These are phyloP conservation scores for Taphrina deformans DNA, from an alignment of 1,139 yeast genomes.

Conservation along the genomic window DNA sequence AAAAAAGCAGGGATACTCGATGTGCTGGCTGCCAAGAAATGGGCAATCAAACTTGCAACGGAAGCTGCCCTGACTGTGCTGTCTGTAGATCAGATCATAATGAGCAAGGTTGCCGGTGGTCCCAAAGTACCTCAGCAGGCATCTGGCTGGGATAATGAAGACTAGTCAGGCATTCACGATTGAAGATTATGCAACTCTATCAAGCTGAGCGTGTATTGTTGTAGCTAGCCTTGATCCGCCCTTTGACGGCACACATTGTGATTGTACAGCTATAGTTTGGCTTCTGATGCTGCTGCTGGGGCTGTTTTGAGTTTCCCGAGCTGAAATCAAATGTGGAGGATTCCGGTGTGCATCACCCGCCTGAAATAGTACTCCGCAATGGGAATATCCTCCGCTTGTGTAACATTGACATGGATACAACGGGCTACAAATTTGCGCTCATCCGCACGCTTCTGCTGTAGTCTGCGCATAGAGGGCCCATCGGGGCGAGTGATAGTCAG, in stretches of 20 bases:
- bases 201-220: neutral
- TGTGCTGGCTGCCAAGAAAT: slow-evolving; percentile 72
- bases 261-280: neutral
- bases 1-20: slow-evolving; percentile 71
- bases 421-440: too few species aligned
- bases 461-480: too few species aligned
- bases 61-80: slow-evolving; percentile 92
- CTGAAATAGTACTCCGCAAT: neutral
- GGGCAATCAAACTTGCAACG: slow-evolving; percentile 90
- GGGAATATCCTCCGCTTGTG: neutral
- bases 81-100: slow-evolving; percentile 85
- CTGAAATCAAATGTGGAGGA: too few species aligned
- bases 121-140: slow-evolving; percentile 38
- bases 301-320: too few species aligned
- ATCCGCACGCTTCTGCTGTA: too few species aligned
- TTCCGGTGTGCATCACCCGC: neutral
- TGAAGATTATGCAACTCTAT: too few species aligned
- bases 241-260: too few species aligned
- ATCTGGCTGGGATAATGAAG: slow-evolving; percentile 39
- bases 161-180: slow-evolving; percentile 36
- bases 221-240: too few species aligned
- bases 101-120: slow-evolving; percentile 60
- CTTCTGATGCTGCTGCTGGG: too few species aligned
- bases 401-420: too few species aligned
- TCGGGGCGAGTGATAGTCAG: neutral